Evolutionary conservation across 257 asterid genomes (phyloP).

Genomic region (Solanum clarkiae): DNA sequence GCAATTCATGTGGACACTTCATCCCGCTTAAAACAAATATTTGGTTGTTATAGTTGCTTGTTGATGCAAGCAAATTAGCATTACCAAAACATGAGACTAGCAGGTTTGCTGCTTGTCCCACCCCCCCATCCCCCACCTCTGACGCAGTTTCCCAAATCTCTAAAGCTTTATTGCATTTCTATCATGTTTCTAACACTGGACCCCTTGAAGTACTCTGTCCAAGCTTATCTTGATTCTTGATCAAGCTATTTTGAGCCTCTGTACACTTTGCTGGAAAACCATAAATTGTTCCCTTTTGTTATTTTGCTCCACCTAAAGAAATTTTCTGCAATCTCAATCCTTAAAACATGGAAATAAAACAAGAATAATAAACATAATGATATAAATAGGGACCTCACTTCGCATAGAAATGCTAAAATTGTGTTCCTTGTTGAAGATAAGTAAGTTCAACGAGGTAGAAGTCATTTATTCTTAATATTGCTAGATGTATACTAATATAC

Average conservation of each 20-base stretch:
- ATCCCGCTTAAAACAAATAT: conserved; percentile 51
- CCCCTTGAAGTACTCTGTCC: not conserved
- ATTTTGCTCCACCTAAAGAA: not conserved
- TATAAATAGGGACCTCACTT: not conserved
- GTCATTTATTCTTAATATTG: not conserved
- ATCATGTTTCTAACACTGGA: not conserved
- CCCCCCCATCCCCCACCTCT: not conserved
- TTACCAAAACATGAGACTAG: not conserved
- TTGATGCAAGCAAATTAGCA: conserved; percentile 52
- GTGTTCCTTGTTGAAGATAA: not conserved
- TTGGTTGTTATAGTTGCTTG: conserved; percentile 55
- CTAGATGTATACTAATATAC: not conserved
- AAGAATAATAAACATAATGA: not conserved
- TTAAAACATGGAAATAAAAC: not conserved
- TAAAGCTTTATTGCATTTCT: not conserved
- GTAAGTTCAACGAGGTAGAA: not conserved
- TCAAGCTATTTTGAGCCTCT: not conserved
- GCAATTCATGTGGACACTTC: conserved; percentile 44
- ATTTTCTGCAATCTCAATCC: not conserved
- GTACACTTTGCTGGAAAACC: not conserved
- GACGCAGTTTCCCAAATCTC: not conserved
- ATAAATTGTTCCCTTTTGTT: not conserved
- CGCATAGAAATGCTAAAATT: not conserved
- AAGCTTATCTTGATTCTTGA: not conserved
- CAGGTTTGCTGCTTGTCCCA: not conserved